Evolutionary conservation across 2,329 filamentous ascomycete species (phyloP).

Genomic region (Colletotrichum cordylinicola): DNA sequence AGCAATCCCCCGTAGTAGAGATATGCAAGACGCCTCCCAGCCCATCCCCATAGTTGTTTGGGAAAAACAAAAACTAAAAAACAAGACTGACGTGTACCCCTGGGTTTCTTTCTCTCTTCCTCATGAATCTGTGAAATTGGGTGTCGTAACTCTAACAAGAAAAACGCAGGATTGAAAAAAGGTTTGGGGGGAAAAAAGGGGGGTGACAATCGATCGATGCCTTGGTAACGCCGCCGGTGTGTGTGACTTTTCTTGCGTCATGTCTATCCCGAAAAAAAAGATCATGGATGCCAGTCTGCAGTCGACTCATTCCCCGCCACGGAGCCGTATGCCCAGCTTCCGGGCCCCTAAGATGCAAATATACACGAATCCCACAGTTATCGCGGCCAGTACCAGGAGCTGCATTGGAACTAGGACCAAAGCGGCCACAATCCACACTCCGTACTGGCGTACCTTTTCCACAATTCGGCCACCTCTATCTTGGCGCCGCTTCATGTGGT

Average conservation of each 20-base stretch:
- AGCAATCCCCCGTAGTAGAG: not conserved
- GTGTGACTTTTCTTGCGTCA: conserved; percentile 14
- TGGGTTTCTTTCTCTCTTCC: not conserved
- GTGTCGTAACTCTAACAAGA: conserved; percentile 6
- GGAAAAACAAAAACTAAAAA: not conserved
- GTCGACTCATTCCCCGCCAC: conserved; percentile 18
- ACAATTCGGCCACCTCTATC: conserved; percentile 43
- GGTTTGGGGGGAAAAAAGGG: not conserved
- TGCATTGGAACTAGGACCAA: conserved; percentile 52
- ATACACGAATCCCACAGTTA: conserved; percentile 44
- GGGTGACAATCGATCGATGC: conserved; percentile 5
- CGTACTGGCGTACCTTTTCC: conserved; percentile 46
- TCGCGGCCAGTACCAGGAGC: conserved; percentile 41
- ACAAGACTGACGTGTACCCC: not conserved
- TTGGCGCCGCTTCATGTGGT: conserved; percentile 34
- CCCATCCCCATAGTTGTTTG: not conserved
- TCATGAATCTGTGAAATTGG: not conserved
- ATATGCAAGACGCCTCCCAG: conserved; percentile 10
- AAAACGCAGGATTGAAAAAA: not conserved
- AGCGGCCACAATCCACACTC: conserved; percentile 47
- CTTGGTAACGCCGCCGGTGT: conserved; percentile 19
- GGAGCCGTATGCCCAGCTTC: conserved; percentile 19
- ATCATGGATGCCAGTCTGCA: conserved; percentile 8
- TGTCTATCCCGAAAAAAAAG: conserved; percentile 22
- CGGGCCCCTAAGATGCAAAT: conserved; percentile 36